Conservation (phyloP, 768 basidiomycete genomes). For the Cyclocybe cylindracea region DNA sequence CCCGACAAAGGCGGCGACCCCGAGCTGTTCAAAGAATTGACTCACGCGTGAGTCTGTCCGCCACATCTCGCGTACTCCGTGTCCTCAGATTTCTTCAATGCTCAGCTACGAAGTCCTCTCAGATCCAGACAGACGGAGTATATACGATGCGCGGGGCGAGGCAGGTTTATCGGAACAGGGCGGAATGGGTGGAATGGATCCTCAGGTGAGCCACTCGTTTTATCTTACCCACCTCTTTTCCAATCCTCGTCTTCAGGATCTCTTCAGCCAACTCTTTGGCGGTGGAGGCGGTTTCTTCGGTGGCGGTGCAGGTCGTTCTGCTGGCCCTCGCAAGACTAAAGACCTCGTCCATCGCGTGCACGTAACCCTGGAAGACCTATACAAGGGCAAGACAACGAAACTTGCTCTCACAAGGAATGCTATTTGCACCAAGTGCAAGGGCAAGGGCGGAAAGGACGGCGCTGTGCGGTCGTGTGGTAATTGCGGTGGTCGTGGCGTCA, state of each 20-base stretch:
- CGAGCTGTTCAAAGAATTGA: slow-evolving; percentile 96
- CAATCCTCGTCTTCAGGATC: slow-evolving; percentile 53
- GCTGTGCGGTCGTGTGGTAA: slow-evolving; percentile 77
- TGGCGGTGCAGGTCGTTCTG: slow-evolving; percentile 62
- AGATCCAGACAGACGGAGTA: slow-evolving; percentile 75
- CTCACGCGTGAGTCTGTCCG: slow-evolving; percentile 76
- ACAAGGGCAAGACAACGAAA: slow-evolving; percentile 98
- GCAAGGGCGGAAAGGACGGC: slow-evolving; percentile 97
- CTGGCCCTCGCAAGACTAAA: slow-evolving; percentile 90
- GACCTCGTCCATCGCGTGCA: slow-evolving; percentile 97
- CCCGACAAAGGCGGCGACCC: slow-evolving; percentile 97
- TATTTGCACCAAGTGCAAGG: slow-evolving; percentile 91
- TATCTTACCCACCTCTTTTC: slow-evolving; percentile 2
- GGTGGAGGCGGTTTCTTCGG: slow-evolving; percentile 80
- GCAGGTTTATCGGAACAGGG: slow-evolving; percentile 86
- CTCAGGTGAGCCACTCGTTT: slow-evolving; percentile 59
- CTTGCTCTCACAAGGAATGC: slow-evolving; percentile 95
- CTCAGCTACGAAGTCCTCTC: slow-evolving; percentile 90
- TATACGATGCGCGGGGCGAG: slow-evolving; percentile 92
- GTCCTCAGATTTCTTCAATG: slow-evolving; percentile 1
- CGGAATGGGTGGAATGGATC: slow-evolving; percentile 95
- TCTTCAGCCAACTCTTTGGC: slow-evolving; percentile 96
- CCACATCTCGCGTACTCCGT: background rate
- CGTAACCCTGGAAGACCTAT: slow-evolving; percentile 97
- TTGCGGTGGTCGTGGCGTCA: slow-evolving; percentile 91